Evolutionary conservation across 202 grass and related monocot species (phyloP).

Genomic region (Tripidium arundinaceum): DNA sequence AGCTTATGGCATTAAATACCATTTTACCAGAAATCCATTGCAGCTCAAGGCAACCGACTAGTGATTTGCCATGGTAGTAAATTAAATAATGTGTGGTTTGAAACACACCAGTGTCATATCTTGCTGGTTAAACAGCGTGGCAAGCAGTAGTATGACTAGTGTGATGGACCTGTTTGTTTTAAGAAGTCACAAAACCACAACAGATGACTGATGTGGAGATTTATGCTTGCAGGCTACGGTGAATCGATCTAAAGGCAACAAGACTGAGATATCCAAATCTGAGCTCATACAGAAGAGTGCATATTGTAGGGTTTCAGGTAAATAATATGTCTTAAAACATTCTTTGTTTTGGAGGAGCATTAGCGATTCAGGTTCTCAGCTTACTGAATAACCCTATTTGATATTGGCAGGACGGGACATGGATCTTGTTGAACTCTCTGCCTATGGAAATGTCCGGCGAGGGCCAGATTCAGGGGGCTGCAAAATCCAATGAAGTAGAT

Average conservation of each 20-base stretch:
- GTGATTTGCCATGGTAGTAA: background rate
- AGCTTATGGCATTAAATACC: too few relatives aligned
- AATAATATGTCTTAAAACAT: background rate
- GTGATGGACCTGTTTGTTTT: conserved; percentile 5
- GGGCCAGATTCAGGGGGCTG: conserved; percentile 79
- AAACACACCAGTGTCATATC: background rate
- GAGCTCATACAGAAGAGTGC: conserved; percentile 93
- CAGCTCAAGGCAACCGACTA: background rate
- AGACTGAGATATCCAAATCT: conserved; percentile 78
- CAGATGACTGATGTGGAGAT: background rate
- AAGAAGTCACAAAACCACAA: background rate
- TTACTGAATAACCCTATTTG: conserved; percentile 27
- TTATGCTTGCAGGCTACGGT: conserved; percentile 67
- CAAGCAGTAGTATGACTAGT: background rate
- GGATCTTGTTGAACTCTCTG: too few relatives aligned
- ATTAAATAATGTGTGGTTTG: background rate
- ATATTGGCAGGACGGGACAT: conserved; percentile 61
- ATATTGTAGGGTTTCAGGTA: conserved; percentile 94
- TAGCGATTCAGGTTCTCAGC: background rate
- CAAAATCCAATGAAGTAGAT: conserved; percentile 72
- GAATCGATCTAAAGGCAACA: conserved; percentile 95
- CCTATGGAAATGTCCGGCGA: too few relatives aligned
- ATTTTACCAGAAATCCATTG: too few relatives aligned
- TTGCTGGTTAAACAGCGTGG: background rate
- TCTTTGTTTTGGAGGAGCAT: background rate